Percentiles rank a stretch among this genome's conserved stretches.
These are phyloP conservation scores for Phoma sp. DNA, from an alignment of 2,329 filamentous ascomycete species.

Conservation along the genomic window DNA sequence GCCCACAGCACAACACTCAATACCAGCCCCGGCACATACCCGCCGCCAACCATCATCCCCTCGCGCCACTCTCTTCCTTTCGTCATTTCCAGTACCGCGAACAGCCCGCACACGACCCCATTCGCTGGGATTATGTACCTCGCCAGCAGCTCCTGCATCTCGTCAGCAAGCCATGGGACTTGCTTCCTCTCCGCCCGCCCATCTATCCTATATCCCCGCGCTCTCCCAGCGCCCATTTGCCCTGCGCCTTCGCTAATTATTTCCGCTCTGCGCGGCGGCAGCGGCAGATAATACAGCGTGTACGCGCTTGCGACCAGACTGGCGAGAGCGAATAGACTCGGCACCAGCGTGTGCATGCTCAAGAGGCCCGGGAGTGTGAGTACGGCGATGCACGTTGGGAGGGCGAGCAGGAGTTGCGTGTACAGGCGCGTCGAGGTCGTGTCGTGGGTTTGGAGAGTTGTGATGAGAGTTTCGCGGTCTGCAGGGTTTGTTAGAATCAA, in stretches of 20 bases:
- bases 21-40: conserved; percentile 57
- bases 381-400: conserved; percentile 64
- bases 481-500: not conserved
- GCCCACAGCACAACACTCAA: conserved; percentile 66
- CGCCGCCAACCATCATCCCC: conserved; percentile 43
- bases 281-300: conserved; percentile 63
- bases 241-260: not conserved
- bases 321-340: conserved; percentile 64
- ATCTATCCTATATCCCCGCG: conserved; percentile 14
- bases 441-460: conserved; percentile 46
- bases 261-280: conserved; percentile 44
- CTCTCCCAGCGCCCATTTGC: not conserved
- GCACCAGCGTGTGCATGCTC: conserved; percentile 47
- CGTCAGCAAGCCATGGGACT: conserved; percentile 32
- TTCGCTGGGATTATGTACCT: conserved; percentile 67
- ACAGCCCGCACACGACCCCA: conserved; percentile 56
- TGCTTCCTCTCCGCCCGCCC: conserved; percentile 17
- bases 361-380: conserved; percentile 62
- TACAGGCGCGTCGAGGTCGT: conserved; percentile 55
- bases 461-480: conserved; percentile 40
- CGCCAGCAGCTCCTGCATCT: conserved; percentile 57
- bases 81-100: conserved; percentile 54
- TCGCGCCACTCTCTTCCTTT: conserved; percentile 29
- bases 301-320: conserved; percentile 69
- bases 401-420: conserved; percentile 60